Evolutionary conservation across 179 eudicot species (phyloP).

Genomic region (Gypsophila paniculata): DNA sequence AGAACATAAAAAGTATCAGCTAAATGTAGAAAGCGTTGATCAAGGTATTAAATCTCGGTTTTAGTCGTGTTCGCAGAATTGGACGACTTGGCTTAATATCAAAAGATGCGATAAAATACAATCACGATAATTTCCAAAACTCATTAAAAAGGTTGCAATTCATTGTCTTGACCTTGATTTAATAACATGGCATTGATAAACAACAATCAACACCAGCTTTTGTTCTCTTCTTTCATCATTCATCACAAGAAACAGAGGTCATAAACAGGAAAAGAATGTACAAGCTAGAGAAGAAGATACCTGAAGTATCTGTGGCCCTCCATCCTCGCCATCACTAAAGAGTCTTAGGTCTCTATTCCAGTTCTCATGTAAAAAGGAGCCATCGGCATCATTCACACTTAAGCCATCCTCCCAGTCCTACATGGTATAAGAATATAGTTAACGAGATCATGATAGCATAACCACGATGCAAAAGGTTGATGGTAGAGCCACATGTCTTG

Average conservation of each 20-base stretch:
- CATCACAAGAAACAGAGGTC: conserved; percentile 4
- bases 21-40: background rate
- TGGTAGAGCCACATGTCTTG: background rate
- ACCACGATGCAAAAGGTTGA: background rate
- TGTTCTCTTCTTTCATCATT: background rate
- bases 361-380: conserved; percentile 89
- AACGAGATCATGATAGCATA: background rate
- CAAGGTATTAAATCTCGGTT: background rate
- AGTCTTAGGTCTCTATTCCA: conserved; percentile 86
- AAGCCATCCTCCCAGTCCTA: conserved; percentile 98
- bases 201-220: background rate
- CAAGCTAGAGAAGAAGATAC: conserved; percentile 26
- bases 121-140: background rate
- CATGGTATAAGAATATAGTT: conserved; percentile 1
- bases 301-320: conserved; percentile 93
- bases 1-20: conserved; percentile 12
- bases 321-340: conserved; percentile 76
- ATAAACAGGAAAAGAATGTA: background rate
- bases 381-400: conserved; percentile 86
- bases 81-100: background rate
- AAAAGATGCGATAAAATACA: background rate
- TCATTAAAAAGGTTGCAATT: too few species aligned
- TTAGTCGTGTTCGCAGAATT: background rate
- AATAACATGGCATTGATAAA: background rate
- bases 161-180: background rate